Conservation (phyloP, 2,329 filamentous ascomycete species). For the Alternaria consortialis region DNA sequence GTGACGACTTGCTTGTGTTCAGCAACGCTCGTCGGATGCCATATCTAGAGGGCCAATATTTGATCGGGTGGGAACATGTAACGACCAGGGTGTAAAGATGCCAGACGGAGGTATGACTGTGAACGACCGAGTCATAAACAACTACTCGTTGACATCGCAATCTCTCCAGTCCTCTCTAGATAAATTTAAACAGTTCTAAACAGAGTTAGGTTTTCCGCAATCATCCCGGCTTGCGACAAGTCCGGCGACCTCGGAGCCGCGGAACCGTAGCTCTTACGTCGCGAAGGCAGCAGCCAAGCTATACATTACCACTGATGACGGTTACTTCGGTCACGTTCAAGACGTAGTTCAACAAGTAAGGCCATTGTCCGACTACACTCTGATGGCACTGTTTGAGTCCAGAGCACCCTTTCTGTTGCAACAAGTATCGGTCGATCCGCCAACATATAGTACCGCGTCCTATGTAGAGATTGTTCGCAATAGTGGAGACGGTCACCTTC, state of each 20-base stretch:
- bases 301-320: no score
- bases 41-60: background rate
- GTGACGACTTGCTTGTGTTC: background rate
- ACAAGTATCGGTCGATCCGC: no score
- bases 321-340: no score
- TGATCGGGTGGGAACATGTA: background rate
- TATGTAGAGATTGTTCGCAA: no score
- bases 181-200: background rate
- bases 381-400: no score
- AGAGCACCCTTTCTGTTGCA: no score
- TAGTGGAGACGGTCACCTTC: no score
- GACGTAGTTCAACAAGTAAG: no score
- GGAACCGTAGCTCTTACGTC: background rate
- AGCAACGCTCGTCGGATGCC: no score
- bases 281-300: background rate
- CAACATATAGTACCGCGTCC: no score
- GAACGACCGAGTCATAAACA: background rate
- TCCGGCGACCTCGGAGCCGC: background rate
- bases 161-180: background rate
- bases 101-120: background rate
- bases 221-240: background rate
- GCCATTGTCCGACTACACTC: no score
- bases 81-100: background rate
- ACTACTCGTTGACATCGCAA: background rate
- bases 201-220: background rate